A percentile compares a stretch with the other conserved stretches of the same genome.
Conservation (phyloP, 2,329 filamentous ascomycete species). For the Trichophaea hybrida region DNA sequence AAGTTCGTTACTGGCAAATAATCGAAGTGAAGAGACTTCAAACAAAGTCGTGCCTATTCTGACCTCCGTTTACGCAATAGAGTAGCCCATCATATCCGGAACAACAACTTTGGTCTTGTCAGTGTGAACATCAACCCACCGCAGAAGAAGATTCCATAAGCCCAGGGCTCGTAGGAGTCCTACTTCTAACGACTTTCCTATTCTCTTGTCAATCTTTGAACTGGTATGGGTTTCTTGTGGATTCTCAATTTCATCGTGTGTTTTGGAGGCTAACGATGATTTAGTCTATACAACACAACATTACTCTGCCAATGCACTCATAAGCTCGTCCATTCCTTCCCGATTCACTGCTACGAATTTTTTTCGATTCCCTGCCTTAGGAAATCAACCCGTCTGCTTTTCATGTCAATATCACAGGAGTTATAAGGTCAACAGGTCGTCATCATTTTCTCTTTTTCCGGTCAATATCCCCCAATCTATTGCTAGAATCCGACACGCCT, state of each 20-base stretch:
- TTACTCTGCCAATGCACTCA: slow-evolving; percentile 6
- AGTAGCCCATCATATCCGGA: not conserved
- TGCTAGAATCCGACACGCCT: not conserved
- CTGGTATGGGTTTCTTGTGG: slow-evolving; percentile 2
- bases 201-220: slow-evolving; percentile 24
- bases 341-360: slow-evolving; percentile 5
- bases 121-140: not conserved
- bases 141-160: not conserved
- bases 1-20: not conserved
- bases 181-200: slow-evolving; percentile 24
- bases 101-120: not conserved
- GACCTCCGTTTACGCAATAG: not conserved
- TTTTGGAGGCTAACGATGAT: not conserved
- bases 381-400: slow-evolving; percentile 2
- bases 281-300: slow-evolving; percentile 5
- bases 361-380: slow-evolving; percentile 7
- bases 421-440: slow-evolving; percentile 11
- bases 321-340: slow-evolving; percentile 5
- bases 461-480: not conserved
- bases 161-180: slow-evolving; percentile 20
- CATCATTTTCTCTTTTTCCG: slow-evolving; percentile 4
- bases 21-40: not conserved
- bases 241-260: not conserved
- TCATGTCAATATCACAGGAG: slow-evolving; percentile 11
- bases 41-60: not conserved